Conservation (phyloP, 495 filamentous ascomycete genomes). For the Stereocaulon alpinum region DNA sequence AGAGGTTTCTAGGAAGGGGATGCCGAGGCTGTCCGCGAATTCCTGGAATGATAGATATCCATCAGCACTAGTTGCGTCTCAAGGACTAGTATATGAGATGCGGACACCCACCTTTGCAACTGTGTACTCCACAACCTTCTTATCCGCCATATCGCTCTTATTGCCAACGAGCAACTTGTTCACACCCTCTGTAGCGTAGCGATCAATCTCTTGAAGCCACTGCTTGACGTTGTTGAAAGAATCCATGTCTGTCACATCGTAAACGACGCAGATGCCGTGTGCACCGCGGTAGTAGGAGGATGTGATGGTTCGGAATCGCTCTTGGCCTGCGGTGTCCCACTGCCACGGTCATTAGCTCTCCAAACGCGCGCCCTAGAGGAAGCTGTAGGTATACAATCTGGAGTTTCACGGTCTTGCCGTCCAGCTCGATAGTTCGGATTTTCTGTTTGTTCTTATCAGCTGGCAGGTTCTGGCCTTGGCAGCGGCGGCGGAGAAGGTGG, state of each 20-base stretch:
- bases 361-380: neutral
- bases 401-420: conserved; percentile 98
- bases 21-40: conserved; percentile 96
- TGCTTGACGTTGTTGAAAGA: conserved; percentile 99
- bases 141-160: conserved; percentile 99
- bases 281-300: conserved; percentile 98
- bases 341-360: conserved; percentile 28
- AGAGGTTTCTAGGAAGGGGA: conserved; percentile 98
- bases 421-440: conserved; percentile 98
- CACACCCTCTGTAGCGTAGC: conserved; percentile 96
- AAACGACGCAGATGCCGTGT: conserved; percentile 98
- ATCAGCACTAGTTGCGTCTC: neutral
- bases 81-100: no score
- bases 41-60: conserved; percentile 48
- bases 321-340: conserved; percentile 99
- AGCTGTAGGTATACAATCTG: conserved; percentile 68
- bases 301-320: conserved; percentile 98
- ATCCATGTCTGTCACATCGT: conserved; percentile 99
- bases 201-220: conserved; percentile 99
- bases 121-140: conserved; percentile 99
- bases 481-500: conserved; percentile 3
- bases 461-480: conserved; percentile 3
- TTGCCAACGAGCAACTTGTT: conserved; percentile 99
- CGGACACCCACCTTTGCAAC: conserved; percentile 73
- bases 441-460: conserved; percentile 50